Conservation (phyloP, 139 green algal species). For the Chlorella sp. region DNA sequence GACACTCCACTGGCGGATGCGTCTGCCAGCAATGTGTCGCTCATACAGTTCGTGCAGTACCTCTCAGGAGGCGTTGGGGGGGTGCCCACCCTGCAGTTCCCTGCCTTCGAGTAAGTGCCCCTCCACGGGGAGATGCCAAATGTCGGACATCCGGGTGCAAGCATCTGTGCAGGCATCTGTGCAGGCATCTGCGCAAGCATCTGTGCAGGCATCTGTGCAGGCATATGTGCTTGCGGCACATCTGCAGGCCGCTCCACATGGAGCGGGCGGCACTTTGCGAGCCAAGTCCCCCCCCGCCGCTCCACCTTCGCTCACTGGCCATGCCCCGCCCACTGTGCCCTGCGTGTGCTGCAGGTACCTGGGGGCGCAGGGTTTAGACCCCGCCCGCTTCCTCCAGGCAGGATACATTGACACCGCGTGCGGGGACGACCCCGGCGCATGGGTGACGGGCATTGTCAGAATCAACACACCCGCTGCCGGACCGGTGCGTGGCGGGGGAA, state of each 20-base stretch:
- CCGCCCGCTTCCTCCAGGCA: neutral
- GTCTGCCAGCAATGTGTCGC: neutral
- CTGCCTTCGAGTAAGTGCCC: neutral
- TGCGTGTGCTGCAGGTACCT: neutral
- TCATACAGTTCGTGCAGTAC: neutral
- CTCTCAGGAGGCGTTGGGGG: neutral
- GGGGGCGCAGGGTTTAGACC: neutral
- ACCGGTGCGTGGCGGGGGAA: too few relatives aligned
- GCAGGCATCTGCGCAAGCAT: neutral
- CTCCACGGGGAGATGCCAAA: too few relatives aligned
- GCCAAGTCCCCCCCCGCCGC: too few relatives aligned
- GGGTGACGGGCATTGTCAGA: neutral
- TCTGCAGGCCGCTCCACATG: too few relatives aligned
- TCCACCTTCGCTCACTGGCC: too few relatives aligned
- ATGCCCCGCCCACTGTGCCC: too few relatives aligned
- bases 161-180: too few relatives aligned
- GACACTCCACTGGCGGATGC: neutral
- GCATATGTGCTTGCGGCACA: too few relatives aligned
- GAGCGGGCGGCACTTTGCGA: too few relatives aligned
- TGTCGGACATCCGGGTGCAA: too few relatives aligned
- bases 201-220: neutral
- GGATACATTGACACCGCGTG: neutral
- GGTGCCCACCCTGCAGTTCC: neutral
- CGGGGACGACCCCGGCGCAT: neutral
- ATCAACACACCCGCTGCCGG: neutral